phyloP scores from a whole-genome alignment of 257 asterid genomes.

The Lithospermum erythrorhizon region DNA sequence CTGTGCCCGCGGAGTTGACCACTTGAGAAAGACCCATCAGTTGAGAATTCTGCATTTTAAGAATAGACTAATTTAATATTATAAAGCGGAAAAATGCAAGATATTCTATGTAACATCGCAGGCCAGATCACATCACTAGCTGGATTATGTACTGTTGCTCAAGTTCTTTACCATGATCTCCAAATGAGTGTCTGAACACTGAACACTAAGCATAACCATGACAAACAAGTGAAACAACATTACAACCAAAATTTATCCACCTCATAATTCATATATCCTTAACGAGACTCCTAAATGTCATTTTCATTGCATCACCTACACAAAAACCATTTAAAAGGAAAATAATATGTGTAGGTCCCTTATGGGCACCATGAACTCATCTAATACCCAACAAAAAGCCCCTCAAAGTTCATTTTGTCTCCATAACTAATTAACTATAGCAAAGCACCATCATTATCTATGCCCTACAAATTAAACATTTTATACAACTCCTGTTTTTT shows the following conservation, averaged over 20 bases:
- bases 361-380: no score
- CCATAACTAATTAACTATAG: slow-evolving; percentile 2
- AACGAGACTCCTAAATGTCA: no score
- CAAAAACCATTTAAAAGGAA: no score
- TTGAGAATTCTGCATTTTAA: slow-evolving; percentile 46
- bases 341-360: no score
- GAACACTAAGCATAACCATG: not conserved
- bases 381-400: not conserved
- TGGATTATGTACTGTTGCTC: not conserved
- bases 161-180: not conserved
- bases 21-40: slow-evolving; percentile 41
- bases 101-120: no score
- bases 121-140: no score
- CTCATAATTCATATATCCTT: no score
- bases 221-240: no score
- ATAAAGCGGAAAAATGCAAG: not conserved
- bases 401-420: not conserved
- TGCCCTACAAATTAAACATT: not conserved
- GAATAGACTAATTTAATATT: not conserved
- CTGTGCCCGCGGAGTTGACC: slow-evolving; percentile 17
- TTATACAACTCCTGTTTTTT: not conserved
- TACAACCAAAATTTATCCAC: not conserved
- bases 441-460: not conserved
- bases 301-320: no score
- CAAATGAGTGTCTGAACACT: not conserved